These are phyloP conservation scores for Phaseolus coccineus DNA, from an alignment of 331 rosid species.

Conservation along the genomic window DNA sequence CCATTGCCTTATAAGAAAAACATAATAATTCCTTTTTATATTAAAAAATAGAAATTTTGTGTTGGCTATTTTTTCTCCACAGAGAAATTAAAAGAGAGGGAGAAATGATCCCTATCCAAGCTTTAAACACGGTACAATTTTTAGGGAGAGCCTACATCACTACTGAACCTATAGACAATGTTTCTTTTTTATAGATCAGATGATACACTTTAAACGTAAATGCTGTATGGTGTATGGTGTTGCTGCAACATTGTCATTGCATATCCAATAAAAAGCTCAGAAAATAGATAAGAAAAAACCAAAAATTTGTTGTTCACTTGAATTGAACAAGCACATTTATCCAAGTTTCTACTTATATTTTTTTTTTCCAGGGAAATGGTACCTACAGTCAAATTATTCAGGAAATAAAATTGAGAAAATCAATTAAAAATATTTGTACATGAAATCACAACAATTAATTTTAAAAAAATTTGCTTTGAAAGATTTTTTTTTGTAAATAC, in stretches of 20 bases:
- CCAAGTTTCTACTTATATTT: not conserved
- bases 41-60: not conserved
- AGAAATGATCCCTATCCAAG: not conserved
- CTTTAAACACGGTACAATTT: not conserved
- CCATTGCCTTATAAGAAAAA: not conserved
- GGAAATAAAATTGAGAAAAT: not conserved
- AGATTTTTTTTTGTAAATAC: no score
- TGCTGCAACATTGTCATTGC: constrained; percentile 24
- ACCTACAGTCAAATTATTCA: not conserved
- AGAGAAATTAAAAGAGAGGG: not conserved
- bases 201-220: not conserved
- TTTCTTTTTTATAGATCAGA: not conserved
- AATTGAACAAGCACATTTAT: not conserved
- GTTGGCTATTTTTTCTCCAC: not conserved
- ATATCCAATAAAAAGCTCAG: constrained; percentile 11
- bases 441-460: not conserved
- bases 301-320: not conserved
- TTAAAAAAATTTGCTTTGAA: not conserved
- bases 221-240: not conserved
- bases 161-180: not conserved
- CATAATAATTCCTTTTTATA: not conserved
- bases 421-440: not conserved
- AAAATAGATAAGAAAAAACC: not conserved
- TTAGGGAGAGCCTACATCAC: not conserved
- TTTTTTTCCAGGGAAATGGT: no score